phyloP scores from a whole-genome alignment of 2,329 filamentous ascomycete species.

The Penicillium sp. region DNA sequence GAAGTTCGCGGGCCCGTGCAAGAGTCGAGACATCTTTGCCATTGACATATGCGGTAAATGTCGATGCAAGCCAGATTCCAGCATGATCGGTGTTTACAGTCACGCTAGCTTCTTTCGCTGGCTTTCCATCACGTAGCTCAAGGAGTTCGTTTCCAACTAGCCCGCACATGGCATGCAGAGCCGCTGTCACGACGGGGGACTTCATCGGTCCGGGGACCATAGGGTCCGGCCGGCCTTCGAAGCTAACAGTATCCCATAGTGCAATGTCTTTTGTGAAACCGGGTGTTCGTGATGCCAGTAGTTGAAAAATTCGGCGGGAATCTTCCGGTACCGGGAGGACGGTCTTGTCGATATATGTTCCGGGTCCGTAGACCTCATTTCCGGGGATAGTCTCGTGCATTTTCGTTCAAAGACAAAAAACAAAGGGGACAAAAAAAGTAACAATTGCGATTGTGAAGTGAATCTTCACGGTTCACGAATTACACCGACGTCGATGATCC shows the following conservation, averaged over 20 bases:
- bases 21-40: constrained; percentile 35
- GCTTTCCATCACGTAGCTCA: constrained; percentile 21
- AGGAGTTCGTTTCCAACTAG: constrained; percentile 44
- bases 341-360: constrained; percentile 39
- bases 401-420: neutral
- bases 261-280: constrained; percentile 39
- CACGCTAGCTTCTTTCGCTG: constrained; percentile 22
- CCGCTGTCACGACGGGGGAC: constrained; percentile 42
- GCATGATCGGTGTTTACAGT: constrained; percentile 50
- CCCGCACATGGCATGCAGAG: constrained; percentile 46
- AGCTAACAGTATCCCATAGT: constrained; percentile 34
- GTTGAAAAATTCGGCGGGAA: constrained; percentile 38
- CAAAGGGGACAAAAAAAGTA: neutral
- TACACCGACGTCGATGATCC: neutral
- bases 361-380: constrained; percentile 39
- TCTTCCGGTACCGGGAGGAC: constrained; percentile 41
- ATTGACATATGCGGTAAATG: constrained; percentile 40
- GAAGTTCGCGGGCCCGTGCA: constrained; percentile 30
- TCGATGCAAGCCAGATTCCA: constrained; percentile 46
- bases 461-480: neutral
- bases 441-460: neutral
- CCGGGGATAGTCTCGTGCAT: constrained; percentile 17
- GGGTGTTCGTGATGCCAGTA: constrained; percentile 40
- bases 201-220: constrained; percentile 48
- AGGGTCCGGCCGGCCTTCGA: constrained; percentile 41